These are phyloP conservation scores for Lyophyllum decastes DNA, from an alignment of 768 basidiomycete species.

Conservation along the genomic window DNA sequence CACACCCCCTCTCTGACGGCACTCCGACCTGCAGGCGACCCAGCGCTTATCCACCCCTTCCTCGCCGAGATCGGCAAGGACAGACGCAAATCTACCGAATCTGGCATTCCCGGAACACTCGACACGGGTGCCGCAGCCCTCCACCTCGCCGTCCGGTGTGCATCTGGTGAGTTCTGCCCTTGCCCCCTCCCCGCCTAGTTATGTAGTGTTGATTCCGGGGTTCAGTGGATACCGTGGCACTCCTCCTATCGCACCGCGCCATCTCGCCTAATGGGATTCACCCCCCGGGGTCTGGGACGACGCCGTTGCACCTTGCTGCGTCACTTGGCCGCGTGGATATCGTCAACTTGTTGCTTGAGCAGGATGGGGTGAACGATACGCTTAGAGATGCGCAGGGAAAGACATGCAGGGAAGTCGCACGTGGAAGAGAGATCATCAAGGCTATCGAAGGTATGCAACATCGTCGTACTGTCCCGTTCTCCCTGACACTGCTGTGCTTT, in stretches of 20 bases:
- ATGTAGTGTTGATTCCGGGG: neutral
- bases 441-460: slow-evolving; percentile 72
- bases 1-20: neutral
- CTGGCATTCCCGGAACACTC: slow-evolving; percentile 29
- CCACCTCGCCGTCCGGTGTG: slow-evolving; percentile 84
- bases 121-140: slow-evolving; percentile 76
- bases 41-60: slow-evolving; percentile 78
- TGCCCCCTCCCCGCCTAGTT: neutral
- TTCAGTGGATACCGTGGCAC: slow-evolving; percentile 65
- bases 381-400: slow-evolving; percentile 65
- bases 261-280: slow-evolving; percentile 81
- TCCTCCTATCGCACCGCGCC: slow-evolving; percentile 70
- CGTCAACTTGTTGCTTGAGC: slow-evolving; percentile 74
- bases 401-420: slow-evolving; percentile 73
- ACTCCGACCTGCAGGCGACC: slow-evolving; percentile 61
- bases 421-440: slow-evolving; percentile 62
- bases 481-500: neutral
- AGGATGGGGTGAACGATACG: slow-evolving; percentile 81
- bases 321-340: slow-evolving; percentile 73
- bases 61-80: slow-evolving; percentile 76
- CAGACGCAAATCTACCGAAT: slow-evolving; percentile 35
- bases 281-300: slow-evolving; percentile 73
- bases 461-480: too few species aligned
- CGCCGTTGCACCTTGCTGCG: slow-evolving; percentile 68
- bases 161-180: slow-evolving; percentile 50